phyloP scores from a whole-genome alignment of 495 filamentous ascomycete species.

The Penicillium canescens region DNA sequence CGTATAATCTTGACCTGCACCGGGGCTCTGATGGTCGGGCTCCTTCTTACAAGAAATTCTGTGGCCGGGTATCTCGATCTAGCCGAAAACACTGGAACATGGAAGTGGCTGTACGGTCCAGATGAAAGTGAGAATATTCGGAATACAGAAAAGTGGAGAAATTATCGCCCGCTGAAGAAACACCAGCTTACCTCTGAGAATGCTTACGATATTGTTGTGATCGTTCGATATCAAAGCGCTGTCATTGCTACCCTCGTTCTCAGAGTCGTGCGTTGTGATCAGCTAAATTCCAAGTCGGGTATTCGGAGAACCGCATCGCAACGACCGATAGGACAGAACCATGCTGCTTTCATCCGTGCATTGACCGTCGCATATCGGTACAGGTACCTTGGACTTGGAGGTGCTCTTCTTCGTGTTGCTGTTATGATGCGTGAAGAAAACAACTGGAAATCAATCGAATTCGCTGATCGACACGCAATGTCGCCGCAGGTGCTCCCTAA shows the following conservation, averaged over 20 bases:
- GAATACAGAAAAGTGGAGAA: no score
- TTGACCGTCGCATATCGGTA: slow-evolving; percentile 74
- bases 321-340: neutral
- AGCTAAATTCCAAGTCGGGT: neutral
- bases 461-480: slow-evolving; percentile 69
- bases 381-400: slow-evolving; percentile 66
- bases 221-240: slow-evolving; percentile 56
- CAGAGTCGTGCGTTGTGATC: slow-evolving; percentile 34
- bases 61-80: slow-evolving; percentile 48
- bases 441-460: slow-evolving; percentile 56
- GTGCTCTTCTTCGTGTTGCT: slow-evolving; percentile 65
- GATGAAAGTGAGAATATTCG: slow-evolving; percentile 6
- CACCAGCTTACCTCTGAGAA: no score
- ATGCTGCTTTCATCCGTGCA: slow-evolving; percentile 56
- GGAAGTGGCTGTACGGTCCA: slow-evolving; percentile 42
- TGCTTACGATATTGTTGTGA: slow-evolving; percentile 25
- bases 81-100: slow-evolving; percentile 53
- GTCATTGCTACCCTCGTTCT: slow-evolving; percentile 58
- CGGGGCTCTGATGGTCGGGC: slow-evolving; percentile 44
- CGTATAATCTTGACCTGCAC: slow-evolving; percentile 28
- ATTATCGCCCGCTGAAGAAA: neutral
- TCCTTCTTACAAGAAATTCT: slow-evolving; percentile 39
- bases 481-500: slow-evolving; percentile 28
- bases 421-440: slow-evolving; percentile 56
- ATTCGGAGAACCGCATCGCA: neutral